These are phyloP conservation scores for Urtica urens DNA, from an alignment of 306 rosid genomes.

Conservation along the genomic window DNA sequence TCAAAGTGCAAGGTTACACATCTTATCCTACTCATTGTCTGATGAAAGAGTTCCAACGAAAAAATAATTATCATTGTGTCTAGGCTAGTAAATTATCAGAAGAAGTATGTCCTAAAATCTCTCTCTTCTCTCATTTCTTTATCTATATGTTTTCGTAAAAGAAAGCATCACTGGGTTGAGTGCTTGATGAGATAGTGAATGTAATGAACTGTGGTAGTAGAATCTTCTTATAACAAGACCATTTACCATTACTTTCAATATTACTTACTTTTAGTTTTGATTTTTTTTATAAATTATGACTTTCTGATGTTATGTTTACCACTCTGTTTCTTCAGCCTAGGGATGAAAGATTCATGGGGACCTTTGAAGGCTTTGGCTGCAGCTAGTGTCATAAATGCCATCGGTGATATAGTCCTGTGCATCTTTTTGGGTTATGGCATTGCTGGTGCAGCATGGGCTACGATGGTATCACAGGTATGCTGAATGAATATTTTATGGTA, in stretches of 20 bases:
- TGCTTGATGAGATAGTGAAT: no score
- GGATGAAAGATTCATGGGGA: conserved; percentile 92
- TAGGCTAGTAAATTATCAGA: no score
- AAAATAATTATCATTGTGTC: neutral
- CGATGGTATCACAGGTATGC: conserved; percentile 63
- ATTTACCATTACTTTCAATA: no score
- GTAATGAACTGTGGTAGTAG: no score
- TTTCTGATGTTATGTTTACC: conserved; percentile 7
- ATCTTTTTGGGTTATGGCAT: conserved; percentile 50
- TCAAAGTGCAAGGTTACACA: conserved; percentile 67
- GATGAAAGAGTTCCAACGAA: neutral
- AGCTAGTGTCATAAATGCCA: conserved; percentile 48
- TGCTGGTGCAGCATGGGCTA: conserved; percentile 84
- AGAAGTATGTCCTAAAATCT: no score
- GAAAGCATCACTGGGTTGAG: no score
- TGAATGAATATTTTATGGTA: conserved; percentile 5
- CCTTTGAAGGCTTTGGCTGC: conserved; percentile 66
- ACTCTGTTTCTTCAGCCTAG: conserved; percentile 55
- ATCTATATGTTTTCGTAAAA: no score
- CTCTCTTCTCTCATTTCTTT: no score
- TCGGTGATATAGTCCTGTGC: conserved; percentile 57
- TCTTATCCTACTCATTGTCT: conserved; percentile 12
- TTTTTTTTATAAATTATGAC: no score
- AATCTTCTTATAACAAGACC: no score
- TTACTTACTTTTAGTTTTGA: no score